phyloP scores from a whole-genome alignment of 345 rosid species.

The Mallotus nudiflorus region DNA sequence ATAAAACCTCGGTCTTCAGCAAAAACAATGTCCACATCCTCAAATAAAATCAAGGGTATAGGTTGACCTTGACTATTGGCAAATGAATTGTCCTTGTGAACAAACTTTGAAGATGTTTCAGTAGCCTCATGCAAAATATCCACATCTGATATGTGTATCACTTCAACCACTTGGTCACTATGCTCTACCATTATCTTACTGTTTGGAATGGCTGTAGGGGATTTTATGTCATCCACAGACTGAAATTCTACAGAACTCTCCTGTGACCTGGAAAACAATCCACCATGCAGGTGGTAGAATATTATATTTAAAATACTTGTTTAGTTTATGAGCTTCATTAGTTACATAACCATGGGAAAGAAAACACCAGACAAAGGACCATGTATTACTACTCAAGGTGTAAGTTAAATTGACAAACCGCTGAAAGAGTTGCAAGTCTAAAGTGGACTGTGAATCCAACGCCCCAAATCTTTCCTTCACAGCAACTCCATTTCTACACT shows the following conservation, averaged over 20 bases:
- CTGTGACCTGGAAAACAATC: conserved; percentile 58
- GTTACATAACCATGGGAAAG: conserved; percentile 11
- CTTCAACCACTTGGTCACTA: conserved; percentile 42
- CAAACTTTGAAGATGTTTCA: conserved; percentile 34
- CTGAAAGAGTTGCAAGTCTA: conserved; percentile 60
- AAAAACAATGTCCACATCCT: conserved; percentile 85
- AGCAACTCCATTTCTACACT: conserved; percentile 73
- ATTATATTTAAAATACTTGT: conserved; percentile 13
- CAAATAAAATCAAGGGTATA: conserved; percentile 80
- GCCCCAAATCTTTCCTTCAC: conserved; percentile 89
- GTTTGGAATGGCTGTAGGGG: conserved; percentile 23
- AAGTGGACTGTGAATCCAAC: conserved; percentile 56
- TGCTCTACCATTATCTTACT: conserved; percentile 25
- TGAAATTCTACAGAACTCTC: conserved; percentile 43
- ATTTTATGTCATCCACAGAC: conserved; percentile 26
- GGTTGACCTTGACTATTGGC: conserved; percentile 37
- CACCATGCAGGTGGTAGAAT: background rate
- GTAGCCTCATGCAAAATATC: conserved; percentile 25
- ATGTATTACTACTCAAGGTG: background rate
- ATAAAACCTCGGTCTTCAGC: conserved; percentile 92
- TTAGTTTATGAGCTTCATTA: background rate
- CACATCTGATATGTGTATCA: conserved; percentile 36
- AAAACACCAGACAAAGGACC: conserved; percentile 12
- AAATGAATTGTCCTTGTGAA: conserved; percentile 27
- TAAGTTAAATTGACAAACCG: conserved; percentile 49